Percentiles rank a stretch among this genome's conserved stretches.
Conservation (phyloP, 2,329 filamentous ascomycete species). For the Myotisia sp. region DNA sequence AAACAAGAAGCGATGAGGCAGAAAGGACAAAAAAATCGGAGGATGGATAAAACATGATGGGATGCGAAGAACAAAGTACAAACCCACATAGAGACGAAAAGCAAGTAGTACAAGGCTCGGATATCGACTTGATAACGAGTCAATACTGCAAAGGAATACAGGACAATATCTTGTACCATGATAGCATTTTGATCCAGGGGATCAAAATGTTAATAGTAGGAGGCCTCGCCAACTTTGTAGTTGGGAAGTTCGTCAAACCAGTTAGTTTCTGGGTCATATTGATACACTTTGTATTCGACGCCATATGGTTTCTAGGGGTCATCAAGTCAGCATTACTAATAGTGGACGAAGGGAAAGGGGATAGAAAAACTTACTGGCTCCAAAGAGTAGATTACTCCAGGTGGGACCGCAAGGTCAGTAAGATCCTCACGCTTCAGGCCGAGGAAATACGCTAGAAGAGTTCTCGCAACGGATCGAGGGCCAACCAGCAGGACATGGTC, state of each 20-base stretch:
- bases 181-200: too few relatives aligned
- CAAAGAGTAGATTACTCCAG: constrained; percentile 87
- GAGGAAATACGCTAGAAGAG: constrained; percentile 92
- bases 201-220: constrained; percentile 15
- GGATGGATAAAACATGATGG: too few relatives aligned
- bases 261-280: constrained; percentile 61
- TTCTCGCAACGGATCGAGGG: constrained; percentile 80
- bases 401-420: constrained; percentile 80
- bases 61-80: too few relatives aligned
- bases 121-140: too few relatives aligned
- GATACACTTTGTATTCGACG: constrained; percentile 90
- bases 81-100: too few relatives aligned
- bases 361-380: constrained; percentile 47
- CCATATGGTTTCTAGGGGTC: constrained; percentile 65
- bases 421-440: constrained; percentile 82
- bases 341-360: not conserved
- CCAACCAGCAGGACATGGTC: constrained; percentile 88
- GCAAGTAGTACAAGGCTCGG: too few relatives aligned
- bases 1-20: too few relatives aligned
- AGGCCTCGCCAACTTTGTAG: constrained; percentile 52
- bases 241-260: constrained; percentile 79
- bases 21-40: too few relatives aligned
- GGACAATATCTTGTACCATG: too few relatives aligned
- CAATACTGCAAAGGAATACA: too few relatives aligned
- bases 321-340: not conserved